Evolutionary conservation across 2,329 filamentous ascomycete species (phyloP).

Genomic region (Chaetomiaceae sp.): DNA sequence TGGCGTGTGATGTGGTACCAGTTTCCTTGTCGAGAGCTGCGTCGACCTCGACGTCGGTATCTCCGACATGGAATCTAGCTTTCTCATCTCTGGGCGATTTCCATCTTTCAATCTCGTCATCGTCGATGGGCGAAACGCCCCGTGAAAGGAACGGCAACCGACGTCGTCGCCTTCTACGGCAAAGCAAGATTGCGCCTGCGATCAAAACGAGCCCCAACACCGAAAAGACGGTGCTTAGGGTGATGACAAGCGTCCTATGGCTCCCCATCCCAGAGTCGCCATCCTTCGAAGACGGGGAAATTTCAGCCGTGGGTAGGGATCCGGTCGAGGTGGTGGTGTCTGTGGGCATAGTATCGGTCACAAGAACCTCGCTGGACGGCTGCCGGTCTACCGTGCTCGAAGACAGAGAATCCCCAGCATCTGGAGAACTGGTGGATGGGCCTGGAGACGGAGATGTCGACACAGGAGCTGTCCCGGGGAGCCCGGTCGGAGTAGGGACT

Average conservation of each 20-base stretch:
- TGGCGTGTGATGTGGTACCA: conserved; percentile 30
- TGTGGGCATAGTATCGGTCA: conserved; percentile 25
- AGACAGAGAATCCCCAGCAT: not conserved
- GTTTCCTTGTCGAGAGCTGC: conserved; percentile 30
- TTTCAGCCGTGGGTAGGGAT: conserved; percentile 12
- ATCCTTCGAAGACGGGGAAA: conserved; percentile 6
- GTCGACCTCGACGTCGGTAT: conserved; percentile 21
- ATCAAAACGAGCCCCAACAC: conserved; percentile 42
- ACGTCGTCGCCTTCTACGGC: conserved; percentile 37
- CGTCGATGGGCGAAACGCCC: conserved; percentile 58
- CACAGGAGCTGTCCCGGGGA: not conserved
- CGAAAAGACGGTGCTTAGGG: conserved; percentile 47
- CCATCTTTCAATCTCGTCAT: conserved; percentile 64
- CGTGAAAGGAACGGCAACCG: conserved; percentile 45
- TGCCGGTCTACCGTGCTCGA: conserved; percentile 1
- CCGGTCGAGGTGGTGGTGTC: conserved; percentile 12
- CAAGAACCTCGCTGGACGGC: conserved; percentile 9
- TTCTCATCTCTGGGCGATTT: conserved; percentile 36
- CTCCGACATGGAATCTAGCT: conserved; percentile 12
- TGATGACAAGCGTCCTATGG: conserved; percentile 45
- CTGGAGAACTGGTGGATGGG: not conserved
- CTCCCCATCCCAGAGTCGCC: conserved; percentile 23
- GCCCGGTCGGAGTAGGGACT: not conserved
- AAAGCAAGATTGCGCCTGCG: conserved; percentile 35
- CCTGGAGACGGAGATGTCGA: not conserved